Percentiles rank a stretch among this genome's conserved stretches.
These are phyloP conservation scores for Strobilomyces echinocephalus DNA, from an alignment of 768 basidiomycete species.

Conservation along the genomic window DNA sequence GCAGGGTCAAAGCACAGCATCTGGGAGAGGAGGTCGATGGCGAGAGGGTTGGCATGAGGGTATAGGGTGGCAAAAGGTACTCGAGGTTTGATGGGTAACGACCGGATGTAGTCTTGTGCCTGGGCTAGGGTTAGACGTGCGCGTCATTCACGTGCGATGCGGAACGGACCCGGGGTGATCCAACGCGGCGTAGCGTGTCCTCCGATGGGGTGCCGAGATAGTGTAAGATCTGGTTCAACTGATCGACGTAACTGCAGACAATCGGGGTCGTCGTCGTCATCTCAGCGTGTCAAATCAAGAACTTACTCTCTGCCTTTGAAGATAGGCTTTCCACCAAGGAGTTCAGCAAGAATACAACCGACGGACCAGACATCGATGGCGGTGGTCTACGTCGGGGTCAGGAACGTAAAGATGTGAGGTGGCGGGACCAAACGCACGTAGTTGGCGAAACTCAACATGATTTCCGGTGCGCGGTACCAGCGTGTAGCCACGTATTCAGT, in stretches of 20 bases:
- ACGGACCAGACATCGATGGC: conserved; percentile 96
- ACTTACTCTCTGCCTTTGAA: conserved; percentile 96
- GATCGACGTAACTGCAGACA: conserved; percentile 82
- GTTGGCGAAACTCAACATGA: conserved; percentile 96
- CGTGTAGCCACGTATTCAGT: conserved; percentile 99
- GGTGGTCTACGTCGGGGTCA: conserved; percentile 54
- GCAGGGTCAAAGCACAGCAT: conserved; percentile 96
- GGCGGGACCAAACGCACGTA: conserved; percentile 54
- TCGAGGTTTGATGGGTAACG: conserved; percentile 92
- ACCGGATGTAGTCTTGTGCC: conserved; percentile 98
- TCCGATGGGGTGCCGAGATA: conserved; percentile 98
- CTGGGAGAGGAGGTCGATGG: conserved; percentile 87
- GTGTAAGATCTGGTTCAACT: conserved; percentile 96
- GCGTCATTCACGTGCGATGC: not conserved
- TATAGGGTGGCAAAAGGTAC: conserved; percentile 89
- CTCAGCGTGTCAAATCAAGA: not conserved
- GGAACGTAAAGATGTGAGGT: not conserved
- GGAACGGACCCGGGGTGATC: conserved; percentile 77
- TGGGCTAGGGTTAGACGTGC: conserved; percentile 27
- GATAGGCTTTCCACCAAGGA: conserved; percentile 90
- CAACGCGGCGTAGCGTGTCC: conserved; percentile 92
- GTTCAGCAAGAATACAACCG: conserved; percentile 91
- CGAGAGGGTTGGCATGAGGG: conserved; percentile 89
- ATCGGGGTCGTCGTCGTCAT: conserved; percentile 1
- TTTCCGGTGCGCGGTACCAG: conserved; percentile 98